Conservation (phyloP, 768 basidiomycete genomes). For the Serendipita sp. region DNA sequence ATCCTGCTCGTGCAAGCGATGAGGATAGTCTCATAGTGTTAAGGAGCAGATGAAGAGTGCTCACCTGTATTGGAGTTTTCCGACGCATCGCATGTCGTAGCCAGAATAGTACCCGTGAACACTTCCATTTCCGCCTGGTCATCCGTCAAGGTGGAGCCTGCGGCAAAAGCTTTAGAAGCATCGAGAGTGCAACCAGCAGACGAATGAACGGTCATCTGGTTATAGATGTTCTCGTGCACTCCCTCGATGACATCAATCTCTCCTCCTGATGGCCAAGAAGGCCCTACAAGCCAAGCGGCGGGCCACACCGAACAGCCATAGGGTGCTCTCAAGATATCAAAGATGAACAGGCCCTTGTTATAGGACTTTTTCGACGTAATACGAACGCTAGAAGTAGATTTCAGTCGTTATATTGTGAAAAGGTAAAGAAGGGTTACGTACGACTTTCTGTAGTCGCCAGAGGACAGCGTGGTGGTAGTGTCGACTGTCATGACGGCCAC, state of each 20-base stretch:
- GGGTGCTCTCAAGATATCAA: conserved; percentile 47
- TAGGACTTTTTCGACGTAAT: conserved; percentile 50
- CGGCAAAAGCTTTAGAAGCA: conserved; percentile 13
- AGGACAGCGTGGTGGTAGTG: conserved; percentile 29
- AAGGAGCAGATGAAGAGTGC: background rate
- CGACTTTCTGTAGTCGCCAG: conserved; percentile 42
- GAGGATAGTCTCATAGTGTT: background rate
- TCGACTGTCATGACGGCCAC: conserved; percentile 52
- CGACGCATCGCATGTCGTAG: conserved; percentile 21
- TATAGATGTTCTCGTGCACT: conserved; percentile 26
- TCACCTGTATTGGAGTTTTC: conserved; percentile 22
- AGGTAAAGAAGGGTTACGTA: conserved; percentile 15
- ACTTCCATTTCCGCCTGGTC: conserved; percentile 7
- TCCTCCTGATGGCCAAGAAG: background rate
- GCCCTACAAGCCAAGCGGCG: conserved; percentile 34
- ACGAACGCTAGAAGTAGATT: conserved; percentile 35
- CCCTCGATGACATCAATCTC: conserved; percentile 16
- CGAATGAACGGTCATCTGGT: conserved; percentile 31
- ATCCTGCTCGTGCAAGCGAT: conserved; percentile 13
- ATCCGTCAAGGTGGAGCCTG: background rate
- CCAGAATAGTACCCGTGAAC: conserved; percentile 19
- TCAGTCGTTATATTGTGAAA: conserved; percentile 4
- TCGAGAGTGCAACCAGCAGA: conserved; percentile 25
- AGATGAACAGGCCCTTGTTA: conserved; percentile 54
- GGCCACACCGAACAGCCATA: conserved; percentile 49